These are phyloP conservation scores for Cucumis melo DNA, from an alignment of 306 rosid species.

Conservation along the genomic window DNA sequence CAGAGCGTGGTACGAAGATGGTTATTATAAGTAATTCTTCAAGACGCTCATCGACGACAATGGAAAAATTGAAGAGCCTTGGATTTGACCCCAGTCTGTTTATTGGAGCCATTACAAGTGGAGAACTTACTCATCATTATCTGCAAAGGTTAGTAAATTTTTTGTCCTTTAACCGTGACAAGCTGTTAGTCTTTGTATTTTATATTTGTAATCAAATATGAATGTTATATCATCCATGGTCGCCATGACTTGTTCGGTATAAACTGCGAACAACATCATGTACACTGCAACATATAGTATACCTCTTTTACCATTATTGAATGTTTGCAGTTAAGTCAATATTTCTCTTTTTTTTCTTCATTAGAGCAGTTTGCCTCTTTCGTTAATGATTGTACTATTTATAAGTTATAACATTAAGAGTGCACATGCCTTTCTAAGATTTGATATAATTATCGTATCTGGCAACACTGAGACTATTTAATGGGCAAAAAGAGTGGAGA, in stretches of 20 bases:
- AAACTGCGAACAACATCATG: not conserved
- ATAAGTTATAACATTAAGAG: not conserved
- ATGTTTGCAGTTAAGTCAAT: not conserved
- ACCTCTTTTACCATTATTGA: too few species aligned
- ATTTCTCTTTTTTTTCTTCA: not conserved
- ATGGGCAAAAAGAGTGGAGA: not conserved
- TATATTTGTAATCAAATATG: not conserved
- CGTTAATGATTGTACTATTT: not conserved
- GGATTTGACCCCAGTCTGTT: conserved; percentile 86
- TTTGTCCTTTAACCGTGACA: not conserved
- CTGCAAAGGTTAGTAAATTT: conserved; percentile 42
- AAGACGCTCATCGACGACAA: conserved; percentile 64
- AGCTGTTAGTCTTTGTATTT: not conserved
- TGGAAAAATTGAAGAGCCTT: conserved; percentile 64
- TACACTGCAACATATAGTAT: not conserved
- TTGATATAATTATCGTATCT: not conserved
- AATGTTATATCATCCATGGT: not conserved
- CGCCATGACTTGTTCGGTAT: not conserved
- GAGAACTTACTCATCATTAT: conserved; percentile 72
- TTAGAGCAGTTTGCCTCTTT: not conserved
- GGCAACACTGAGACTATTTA: not conserved
- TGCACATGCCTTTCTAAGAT: not conserved
- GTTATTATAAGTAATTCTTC: conserved; percentile 94
- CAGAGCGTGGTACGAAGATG: conserved; percentile 71
- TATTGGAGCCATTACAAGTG: conserved; percentile 79